Evolutionary conservation across 805 yeast genomes (phyloP).

Genomic region (Saturnispora diversa): DNA sequence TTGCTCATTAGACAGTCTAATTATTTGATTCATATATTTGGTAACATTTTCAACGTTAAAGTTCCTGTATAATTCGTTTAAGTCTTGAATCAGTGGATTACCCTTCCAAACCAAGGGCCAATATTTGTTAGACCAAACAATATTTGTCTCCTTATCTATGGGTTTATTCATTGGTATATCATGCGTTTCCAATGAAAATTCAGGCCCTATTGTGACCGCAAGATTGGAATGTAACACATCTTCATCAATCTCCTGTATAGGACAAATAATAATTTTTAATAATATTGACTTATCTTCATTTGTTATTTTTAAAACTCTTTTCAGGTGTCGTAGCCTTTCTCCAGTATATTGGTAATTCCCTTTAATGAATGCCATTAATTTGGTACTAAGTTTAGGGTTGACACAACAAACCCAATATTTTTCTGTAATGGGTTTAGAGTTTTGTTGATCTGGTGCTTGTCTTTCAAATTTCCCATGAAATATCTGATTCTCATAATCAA

Average conservation of each 20-base stretch:
- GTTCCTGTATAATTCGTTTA: conserved; percentile 36
- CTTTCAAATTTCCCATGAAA: conserved; percentile 35
- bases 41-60: conserved; percentile 41
- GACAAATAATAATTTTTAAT: conserved; percentile 39
- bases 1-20: conserved; percentile 14
- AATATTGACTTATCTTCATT: conserved; percentile 12
- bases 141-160: conserved; percentile 54
- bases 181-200: conserved; percentile 15
- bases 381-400: conserved; percentile 29
- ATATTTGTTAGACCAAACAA: conserved; percentile 53
- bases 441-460: conserved; percentile 27
- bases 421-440: conserved; percentile 25
- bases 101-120: conserved; percentile 98
- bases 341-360: conserved; percentile 23
- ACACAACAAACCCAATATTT: conserved; percentile 40
- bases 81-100: conserved; percentile 66
- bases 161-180: conserved; percentile 61
- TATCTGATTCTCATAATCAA: conserved; percentile 37
- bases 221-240: too few species aligned
- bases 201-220: neutral
- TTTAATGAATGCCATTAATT: conserved; percentile 22
- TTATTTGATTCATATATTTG: conserved; percentile 25
- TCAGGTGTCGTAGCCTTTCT: conserved; percentile 36
- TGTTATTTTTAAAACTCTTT: conserved; percentile 37
- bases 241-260: conserved; percentile 30